These are phyloP conservation scores for Neonectria sp. DNA, from an alignment of 2,329 filamentous ascomycete genomes.

Conservation along the genomic window DNA sequence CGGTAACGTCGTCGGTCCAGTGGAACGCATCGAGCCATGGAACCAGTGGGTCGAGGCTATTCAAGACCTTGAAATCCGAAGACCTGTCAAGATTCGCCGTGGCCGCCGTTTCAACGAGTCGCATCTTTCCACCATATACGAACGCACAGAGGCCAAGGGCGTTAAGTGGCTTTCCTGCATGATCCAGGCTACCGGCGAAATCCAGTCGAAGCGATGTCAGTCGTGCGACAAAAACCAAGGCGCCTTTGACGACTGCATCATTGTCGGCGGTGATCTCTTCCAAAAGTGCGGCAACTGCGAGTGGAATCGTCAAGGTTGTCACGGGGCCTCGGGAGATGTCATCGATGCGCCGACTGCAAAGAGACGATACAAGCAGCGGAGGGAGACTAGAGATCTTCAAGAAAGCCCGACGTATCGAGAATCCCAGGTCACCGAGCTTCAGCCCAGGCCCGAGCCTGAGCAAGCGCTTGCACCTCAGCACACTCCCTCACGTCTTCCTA, in stretches of 20 bases:
- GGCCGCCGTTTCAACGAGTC: constrained; percentile 58
- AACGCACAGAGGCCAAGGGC: constrained; percentile 58
- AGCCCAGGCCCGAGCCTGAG: constrained; percentile 23
- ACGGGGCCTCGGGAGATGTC: constrained; percentile 47
- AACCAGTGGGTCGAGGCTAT: constrained; percentile 60
- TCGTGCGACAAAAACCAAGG: constrained; percentile 61
- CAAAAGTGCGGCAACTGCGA: constrained; percentile 67
- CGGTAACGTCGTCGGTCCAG: constrained; percentile 56
- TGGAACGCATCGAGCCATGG: constrained; percentile 55
- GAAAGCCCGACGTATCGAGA: constrained; percentile 25
- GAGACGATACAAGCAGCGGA: constrained; percentile 34
- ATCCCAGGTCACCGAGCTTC: constrained; percentile 26
- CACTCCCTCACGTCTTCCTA: constrained; percentile 9
- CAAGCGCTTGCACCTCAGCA: neutral
- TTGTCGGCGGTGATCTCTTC: constrained; percentile 59
- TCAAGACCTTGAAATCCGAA: constrained; percentile 55
- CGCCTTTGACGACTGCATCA: constrained; percentile 62
- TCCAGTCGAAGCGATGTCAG: constrained; percentile 57
- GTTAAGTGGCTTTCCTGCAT: constrained; percentile 65
- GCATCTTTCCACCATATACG: constrained; percentile 59
- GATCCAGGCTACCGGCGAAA: constrained; percentile 64
- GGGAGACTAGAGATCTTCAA: constrained; percentile 12
- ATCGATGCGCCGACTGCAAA: constrained; percentile 40
- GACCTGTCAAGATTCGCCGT: constrained; percentile 59
- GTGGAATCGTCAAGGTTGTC: constrained; percentile 61